These are phyloP conservation scores for Chenopodium suecicum DNA, from an alignment of 148 eudicot species.

Conservation along the genomic window DNA sequence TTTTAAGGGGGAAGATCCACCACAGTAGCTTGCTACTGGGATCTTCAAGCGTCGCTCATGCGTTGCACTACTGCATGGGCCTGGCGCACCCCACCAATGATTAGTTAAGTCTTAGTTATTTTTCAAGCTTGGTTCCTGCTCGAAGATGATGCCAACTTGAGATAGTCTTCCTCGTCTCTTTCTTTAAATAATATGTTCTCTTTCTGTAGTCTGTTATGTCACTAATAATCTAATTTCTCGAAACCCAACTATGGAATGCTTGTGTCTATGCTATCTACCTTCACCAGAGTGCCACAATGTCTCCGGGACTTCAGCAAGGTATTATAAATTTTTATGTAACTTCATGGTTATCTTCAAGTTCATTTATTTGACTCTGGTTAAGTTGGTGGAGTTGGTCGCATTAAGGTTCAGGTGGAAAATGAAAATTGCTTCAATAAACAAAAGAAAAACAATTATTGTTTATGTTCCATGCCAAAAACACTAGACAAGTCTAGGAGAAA, in stretches of 20 bases:
- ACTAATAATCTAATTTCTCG: background rate
- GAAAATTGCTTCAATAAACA: too few species aligned
- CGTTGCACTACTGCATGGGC: slow-evolving; percentile 21
- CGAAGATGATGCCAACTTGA: too few species aligned
- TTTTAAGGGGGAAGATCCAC: slow-evolving; percentile 21
- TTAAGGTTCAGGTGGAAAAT: too few species aligned
- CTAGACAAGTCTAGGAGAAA: too few species aligned
- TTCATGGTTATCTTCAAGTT: background rate
- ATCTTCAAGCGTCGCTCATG: slow-evolving; percentile 21
- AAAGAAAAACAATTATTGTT: too few species aligned
- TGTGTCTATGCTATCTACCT: background rate
- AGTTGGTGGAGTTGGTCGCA: background rate
- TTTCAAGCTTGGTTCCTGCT: too few species aligned
- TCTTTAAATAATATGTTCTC: background rate
- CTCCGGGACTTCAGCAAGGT: too few species aligned
- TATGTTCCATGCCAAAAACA: too few species aligned
- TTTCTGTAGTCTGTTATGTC: background rate
- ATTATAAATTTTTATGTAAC: background rate
- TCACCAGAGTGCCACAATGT: too few species aligned
- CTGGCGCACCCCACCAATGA: too few species aligned
- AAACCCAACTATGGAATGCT: background rate
- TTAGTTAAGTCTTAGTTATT: background rate
- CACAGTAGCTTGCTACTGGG: slow-evolving; percentile 29
- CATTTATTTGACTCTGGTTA: background rate
- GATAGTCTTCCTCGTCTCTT: too few species aligned